Conservation (phyloP, 805 yeast species). For the Candida yuanshanica region DNA sequence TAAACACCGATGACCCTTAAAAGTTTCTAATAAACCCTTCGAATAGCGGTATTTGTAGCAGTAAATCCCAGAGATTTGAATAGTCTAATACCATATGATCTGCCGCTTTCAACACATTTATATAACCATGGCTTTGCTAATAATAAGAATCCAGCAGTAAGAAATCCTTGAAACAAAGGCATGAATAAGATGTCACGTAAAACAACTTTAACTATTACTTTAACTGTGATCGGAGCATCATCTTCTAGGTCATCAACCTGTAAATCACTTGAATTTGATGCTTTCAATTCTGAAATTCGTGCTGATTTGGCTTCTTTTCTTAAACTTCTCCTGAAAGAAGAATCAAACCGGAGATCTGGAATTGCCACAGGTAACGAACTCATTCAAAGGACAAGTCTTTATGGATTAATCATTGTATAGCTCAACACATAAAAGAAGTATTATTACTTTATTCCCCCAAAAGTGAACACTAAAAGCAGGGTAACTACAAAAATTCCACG, state of each 20-base stretch:
- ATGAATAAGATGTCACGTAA: constrained; percentile 5
- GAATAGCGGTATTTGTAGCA: no score
- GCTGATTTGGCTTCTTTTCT: neutral
- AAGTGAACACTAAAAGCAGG: no score
- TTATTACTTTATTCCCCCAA: no score
- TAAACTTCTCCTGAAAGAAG: constrained; percentile 3
- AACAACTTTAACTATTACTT: constrained; percentile 2
- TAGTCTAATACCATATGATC: neutral
- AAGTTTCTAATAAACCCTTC: no score
- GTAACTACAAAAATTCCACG: no score
- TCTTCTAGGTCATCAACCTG: constrained; percentile 69
- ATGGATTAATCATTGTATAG: no score
- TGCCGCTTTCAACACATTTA: neutral
- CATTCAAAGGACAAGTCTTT: no score
- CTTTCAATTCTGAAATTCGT: neutral
- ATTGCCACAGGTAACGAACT: constrained; percentile 3
- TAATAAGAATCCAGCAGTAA: constrained; percentile 2
- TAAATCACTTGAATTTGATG: neutral
- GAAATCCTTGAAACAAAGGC: constrained; percentile 8
- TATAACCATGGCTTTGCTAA: constrained; percentile 6
- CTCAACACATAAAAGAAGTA: no score
- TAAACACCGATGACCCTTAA: no score
- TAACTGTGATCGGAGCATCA: constrained; percentile 30
- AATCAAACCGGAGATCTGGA: constrained; percentile 10
- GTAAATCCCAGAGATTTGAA: neutral